Base-by-base conservation (phyloP, 1,284 basidiomycete genomes). In the Microbotryum violaceum region DNA sequence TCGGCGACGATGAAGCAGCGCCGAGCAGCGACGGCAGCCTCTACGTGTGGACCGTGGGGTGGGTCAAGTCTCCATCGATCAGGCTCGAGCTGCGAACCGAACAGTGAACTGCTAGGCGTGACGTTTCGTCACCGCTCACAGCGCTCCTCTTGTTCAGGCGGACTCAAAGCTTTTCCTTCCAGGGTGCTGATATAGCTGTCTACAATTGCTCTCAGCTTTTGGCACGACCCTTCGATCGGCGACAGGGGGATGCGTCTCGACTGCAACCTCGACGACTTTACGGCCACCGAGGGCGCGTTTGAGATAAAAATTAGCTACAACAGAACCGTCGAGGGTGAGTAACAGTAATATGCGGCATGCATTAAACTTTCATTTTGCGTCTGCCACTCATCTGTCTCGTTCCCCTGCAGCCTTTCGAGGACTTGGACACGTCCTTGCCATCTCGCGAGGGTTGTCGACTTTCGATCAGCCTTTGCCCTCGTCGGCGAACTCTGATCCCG, bases 371-470 rank as follows among this genome's bases (percentile, higher is more conserved):
- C 33, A n/a, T 5, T 9, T 14, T 7, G 3, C 6, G 25, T 25
- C 51, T 18, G 20, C 12, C n/a, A 33, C 37, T 20, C 12, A 21
- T 25, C 29, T 18, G 2, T 42, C 3, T 14, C 37, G 37, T 42
- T 21, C 14, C 5, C 31, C 31, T 31, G 44, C 58, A 70, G 69
- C 69, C 8, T 69, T 57, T 53, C 65, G 69, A 25, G 69, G 57
- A 5, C 56, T 70, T 16, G 69, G 69, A 8, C 69, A 70, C 54
- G 57, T 70, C 33, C 57, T 70, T 18, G 68, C 54, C 47, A 52
- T 67, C 56, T 60, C 62, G 4, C 63, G 68, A 29, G 56, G 61
- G 5, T 60, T 66, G 48, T 61, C 65, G 4, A 49, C 65, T 5
- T 63, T 68, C 49, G n/a, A 47, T 14, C 57, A 60, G 23, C 27